Evolutionary conservation across 1,284 basidiomycete genomes (phyloP).

Genomic region (Fomitiporia mediterranea): DNA sequence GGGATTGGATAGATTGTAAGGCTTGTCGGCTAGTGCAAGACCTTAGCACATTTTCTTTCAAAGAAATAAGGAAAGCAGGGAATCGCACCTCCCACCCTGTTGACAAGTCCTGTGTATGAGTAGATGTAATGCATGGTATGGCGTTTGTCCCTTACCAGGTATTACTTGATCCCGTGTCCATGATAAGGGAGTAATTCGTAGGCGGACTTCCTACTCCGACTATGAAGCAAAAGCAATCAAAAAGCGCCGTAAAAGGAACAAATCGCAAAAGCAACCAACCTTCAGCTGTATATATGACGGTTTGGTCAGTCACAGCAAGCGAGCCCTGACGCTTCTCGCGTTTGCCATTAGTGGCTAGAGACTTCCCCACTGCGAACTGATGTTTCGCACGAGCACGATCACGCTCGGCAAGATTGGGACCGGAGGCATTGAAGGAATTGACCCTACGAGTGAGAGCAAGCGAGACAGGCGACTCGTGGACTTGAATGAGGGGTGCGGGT

Average conservation of each 20-base stretch:
- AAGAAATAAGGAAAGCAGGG: not conserved
- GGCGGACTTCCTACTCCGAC: slow-evolving; percentile 21
- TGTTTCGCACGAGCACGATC: slow-evolving; percentile 17
- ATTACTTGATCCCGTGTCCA: slow-evolving; percentile 24
- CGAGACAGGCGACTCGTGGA: not conserved
- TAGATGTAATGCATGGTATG: no score
- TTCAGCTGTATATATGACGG: slow-evolving; percentile 4
- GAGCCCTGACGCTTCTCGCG: slow-evolving; percentile 4
- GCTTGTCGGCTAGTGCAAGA: slow-evolving; percentile 22
- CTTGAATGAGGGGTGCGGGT: not conserved
- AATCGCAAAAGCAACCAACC: not conserved
- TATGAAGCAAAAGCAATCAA: not conserved
- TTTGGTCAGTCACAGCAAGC: slow-evolving; percentile 11
- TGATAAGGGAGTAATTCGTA: slow-evolving; percentile 19
- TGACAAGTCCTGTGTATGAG: slow-evolving; percentile 16
- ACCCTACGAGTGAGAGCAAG: slow-evolving; percentile 12
- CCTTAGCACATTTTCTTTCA: not conserved
- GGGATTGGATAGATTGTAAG: slow-evolving; percentile 11
- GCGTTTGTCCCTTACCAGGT: slow-evolving; percentile 26
- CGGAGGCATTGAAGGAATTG: not conserved
- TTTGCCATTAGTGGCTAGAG: not conserved
- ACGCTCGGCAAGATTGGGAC: slow-evolving; percentile 8
- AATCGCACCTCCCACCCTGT: not conserved
- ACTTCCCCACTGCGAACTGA: not conserved
- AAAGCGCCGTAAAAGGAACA: not conserved